A percentile compares a stretch with the other conserved stretches of the same genome.
phyloP scores from a whole-genome alignment of 164 flowering plant genomes.

The Piper betle region DNA sequence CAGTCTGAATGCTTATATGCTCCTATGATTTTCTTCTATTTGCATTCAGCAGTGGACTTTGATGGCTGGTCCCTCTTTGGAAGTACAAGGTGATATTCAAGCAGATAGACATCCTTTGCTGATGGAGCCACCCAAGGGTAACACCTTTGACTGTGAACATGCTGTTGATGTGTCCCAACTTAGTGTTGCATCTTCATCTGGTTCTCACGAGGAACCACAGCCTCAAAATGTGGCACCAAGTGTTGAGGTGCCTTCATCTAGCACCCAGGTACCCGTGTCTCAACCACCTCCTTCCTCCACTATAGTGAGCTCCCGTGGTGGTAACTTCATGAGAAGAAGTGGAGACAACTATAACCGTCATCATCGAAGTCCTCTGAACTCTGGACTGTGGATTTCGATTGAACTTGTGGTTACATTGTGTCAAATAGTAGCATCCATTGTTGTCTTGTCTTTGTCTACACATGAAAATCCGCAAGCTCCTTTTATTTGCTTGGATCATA shows the following conservation, averaged over 20 bases:
- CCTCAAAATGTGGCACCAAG: constrained; percentile 13
- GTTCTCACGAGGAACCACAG: constrained; percentile 22
- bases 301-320: constrained; percentile 20
- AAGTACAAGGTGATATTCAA: constrained; percentile 25
- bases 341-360: constrained; percentile 44
- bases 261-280: constrained; percentile 5
- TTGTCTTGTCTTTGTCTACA: constrained; percentile 32
- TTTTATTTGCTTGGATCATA: constrained; percentile 41
- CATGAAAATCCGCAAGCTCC: constrained; percentile 40
- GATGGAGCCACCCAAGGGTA: constrained; percentile 52
- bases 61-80: constrained; percentile 41
- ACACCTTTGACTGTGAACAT: constrained; percentile 22
- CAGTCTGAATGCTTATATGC: too few species aligned
- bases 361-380: constrained; percentile 63
- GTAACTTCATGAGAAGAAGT: constrained; percentile 36
- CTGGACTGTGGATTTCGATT: constrained; percentile 73
- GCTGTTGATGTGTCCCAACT: constrained; percentile 51
- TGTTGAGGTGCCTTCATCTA: constrained; percentile 34
- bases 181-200: constrained; percentile 34
- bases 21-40: constrained; percentile 36
- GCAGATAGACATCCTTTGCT: constrained; percentile 36
- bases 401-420: constrained; percentile 49
- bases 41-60: constrained; percentile 22
- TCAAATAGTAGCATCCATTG: constrained; percentile 53
- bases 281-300: constrained; percentile 10